Evolutionary conservation across 2,329 filamentous ascomycete species (phyloP).

Genomic region (Trichocomaceae sp.): DNA sequence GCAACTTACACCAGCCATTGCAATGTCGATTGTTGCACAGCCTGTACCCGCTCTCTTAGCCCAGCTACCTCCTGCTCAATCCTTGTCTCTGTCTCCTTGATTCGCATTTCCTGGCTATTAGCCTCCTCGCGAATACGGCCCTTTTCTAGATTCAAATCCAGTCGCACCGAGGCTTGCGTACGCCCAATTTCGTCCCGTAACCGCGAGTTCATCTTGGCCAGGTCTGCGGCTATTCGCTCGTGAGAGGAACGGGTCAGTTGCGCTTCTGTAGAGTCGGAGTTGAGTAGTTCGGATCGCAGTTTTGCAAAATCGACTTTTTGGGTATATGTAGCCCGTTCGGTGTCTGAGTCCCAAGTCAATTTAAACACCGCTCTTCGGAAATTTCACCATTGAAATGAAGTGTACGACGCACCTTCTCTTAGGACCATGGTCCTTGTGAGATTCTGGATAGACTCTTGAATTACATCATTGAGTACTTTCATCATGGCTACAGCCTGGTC

Average conservation of each 20-base stretch:
- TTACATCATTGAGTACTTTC: constrained; percentile 92
- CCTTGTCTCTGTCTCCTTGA: constrained; percentile 97
- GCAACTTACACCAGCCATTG: constrained; percentile 93
- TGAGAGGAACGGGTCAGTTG: constrained; percentile 83
- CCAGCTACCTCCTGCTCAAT: constrained; percentile 96
- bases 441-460: constrained; percentile 97
- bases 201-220: constrained; percentile 84
- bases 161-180: constrained; percentile 83
- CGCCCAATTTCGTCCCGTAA: constrained; percentile 89
- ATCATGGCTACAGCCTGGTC: constrained; percentile 97
- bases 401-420: constrained; percentile 61
- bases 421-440: constrained; percentile 96
- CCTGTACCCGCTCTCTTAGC: constrained; percentile 83
- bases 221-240: constrained; percentile 87
- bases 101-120: constrained; percentile 92
- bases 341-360: constrained; percentile 30
- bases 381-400: background rate
- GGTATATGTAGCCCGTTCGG: constrained; percentile 53
- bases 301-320: constrained; percentile 98
- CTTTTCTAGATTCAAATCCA: constrained; percentile 95
- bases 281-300: constrained; percentile 86
- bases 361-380: no score
- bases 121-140: constrained; percentile 93
- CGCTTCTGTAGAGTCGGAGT: constrained; percentile 83
- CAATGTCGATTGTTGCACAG: constrained; percentile 94